Conservation (phyloP, 2,329 filamentous ascomycete species). For the Talaromyces islandicus region DNA sequence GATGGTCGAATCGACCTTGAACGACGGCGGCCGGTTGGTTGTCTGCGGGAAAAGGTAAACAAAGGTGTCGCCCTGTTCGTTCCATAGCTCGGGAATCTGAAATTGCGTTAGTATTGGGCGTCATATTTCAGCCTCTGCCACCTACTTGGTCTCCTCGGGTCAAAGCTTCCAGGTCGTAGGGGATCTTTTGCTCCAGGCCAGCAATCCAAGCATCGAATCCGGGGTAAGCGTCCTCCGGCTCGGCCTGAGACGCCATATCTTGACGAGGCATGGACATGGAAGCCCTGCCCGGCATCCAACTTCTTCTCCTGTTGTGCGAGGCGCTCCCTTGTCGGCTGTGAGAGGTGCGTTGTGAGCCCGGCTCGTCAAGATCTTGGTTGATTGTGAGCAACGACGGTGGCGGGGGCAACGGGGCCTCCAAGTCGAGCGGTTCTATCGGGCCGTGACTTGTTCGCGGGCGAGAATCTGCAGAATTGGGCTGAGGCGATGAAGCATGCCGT, state of each 20-base stretch:
- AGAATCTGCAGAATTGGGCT: conserved; percentile 21
- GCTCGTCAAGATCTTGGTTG: conserved; percentile 31
- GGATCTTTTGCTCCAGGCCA: conserved; percentile 50
- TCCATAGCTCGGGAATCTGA: conserved; percentile 56
- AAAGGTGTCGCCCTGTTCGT: conserved; percentile 56
- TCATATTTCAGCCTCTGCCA: background rate
- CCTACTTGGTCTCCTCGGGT: conserved; percentile 47
- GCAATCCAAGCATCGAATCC: conserved; percentile 52
- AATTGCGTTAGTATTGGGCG: conserved; percentile 7
- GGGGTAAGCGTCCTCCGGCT: conserved; percentile 25
- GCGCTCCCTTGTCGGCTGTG: conserved; percentile 33
- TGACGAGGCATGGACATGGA: background rate
- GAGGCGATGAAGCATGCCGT: conserved; percentile 29
- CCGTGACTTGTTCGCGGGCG: conserved; percentile 19
- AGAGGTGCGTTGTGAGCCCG: conserved; percentile 18
- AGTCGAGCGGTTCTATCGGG: conserved; percentile 22
- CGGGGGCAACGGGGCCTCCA: conserved; percentile 28
- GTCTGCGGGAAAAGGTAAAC: conserved; percentile 57
- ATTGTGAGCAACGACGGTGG: conserved; percentile 35
- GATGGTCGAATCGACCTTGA: conserved; percentile 55
- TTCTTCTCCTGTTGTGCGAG: conserved; percentile 30
- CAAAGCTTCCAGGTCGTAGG: conserved; percentile 50
- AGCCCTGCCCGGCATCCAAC: conserved; percentile 40
- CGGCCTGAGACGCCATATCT: background rate
- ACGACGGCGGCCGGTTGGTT: conserved; percentile 53